These are phyloP conservation scores for Aureobasidium zeae DNA, from an alignment of 2,329 filamentous ascomycete species.

Conservation along the genomic window DNA sequence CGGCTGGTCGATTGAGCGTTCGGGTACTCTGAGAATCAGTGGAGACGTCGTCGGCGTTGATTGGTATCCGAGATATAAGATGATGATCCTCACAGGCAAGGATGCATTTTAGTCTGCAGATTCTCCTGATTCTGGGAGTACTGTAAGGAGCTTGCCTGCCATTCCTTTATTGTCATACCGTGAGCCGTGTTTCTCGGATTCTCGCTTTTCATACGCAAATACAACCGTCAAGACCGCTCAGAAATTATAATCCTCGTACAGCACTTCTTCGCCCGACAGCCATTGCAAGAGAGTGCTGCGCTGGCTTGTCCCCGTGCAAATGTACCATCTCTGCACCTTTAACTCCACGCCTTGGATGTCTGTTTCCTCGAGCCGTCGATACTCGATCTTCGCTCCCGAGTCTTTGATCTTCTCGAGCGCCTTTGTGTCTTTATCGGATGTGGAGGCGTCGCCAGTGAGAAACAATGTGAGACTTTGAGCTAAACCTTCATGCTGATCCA, in stretches of 20 bases:
- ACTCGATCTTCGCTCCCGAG: constrained; percentile 29
- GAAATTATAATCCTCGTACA: constrained; percentile 45
- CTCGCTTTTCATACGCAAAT: too few relatives aligned
- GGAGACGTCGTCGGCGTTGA: too few relatives aligned
- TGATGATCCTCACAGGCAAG: too few relatives aligned
- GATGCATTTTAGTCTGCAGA: too few relatives aligned
- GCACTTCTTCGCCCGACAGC: constrained; percentile 38
- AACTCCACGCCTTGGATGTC: constrained; percentile 36
- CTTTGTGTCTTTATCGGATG: constrained; percentile 21
- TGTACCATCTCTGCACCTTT: constrained; percentile 44
- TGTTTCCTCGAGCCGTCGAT: constrained; percentile 37
- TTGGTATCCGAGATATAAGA: too few relatives aligned
- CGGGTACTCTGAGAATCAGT: too few relatives aligned
- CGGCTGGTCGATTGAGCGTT: too few relatives aligned
- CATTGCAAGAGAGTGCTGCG: constrained; percentile 41
- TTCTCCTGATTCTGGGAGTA: too few relatives aligned
- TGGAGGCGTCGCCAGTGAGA: constrained; percentile 44
- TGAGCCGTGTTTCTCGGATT: too few relatives aligned
- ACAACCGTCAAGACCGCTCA: too few relatives aligned
- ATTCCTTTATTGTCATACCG: too few relatives aligned
- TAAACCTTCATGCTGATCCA: constrained; percentile 46
- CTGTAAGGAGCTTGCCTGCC: too few relatives aligned
- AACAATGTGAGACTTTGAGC: constrained; percentile 50
- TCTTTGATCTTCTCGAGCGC: constrained; percentile 35
- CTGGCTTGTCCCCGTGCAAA: constrained; percentile 48